Evolutionary conservation across 2,329 filamentous ascomycete species (phyloP), one percentile per base, ranked within the genome.

Genomic region (Xylaria sp.): DNA sequence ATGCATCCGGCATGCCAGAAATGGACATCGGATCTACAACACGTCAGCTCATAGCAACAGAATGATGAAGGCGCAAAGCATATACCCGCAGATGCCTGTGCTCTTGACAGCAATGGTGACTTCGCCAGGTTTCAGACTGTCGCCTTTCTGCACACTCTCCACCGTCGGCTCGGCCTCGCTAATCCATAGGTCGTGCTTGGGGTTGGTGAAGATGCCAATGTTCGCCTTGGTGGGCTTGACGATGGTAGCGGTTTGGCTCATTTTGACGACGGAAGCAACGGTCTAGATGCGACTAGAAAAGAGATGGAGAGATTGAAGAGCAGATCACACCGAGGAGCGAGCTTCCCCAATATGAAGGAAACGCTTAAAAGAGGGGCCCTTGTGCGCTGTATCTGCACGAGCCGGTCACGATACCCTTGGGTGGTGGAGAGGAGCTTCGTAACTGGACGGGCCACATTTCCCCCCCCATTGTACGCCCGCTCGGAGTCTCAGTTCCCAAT

Each of bases 1-100:
- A 98, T 98, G 83, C 92, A 93, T 73, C 95, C 95, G 58, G 92
- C 92, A 79, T 97, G 93, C 95, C 95, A 98, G 85, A 98, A 98
- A 83, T 98, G 95, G 65, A 98, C 91, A 81, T 98, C 94, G 69
- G 93, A 97, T 66, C 93, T 95, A 75, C 60, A 9, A 27, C 21
- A 61, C 42, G 69, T 77, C 42, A 75, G 65, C 45, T 71, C 55
- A 48, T 48, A 50, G 36, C 50, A 45, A 21, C 19, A 54, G 17
- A 45, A 54, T 47, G 24, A 34, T 17, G 24, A 36, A 56, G 50
- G 12, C 21, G 51, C 61, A 34, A 48, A 34, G 7, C 48, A 79
- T 81, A 74, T 85, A 96, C 89, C 95, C 95, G 85, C 96, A 98
- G 76, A 98, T 98, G 65, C 96, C 96, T 7, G 95, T 98, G 82